These are phyloP conservation scores for Paramyrothecium sp. DNA, from an alignment of 2,329 filamentous ascomycete genomes.

Conservation along the genomic window DNA sequence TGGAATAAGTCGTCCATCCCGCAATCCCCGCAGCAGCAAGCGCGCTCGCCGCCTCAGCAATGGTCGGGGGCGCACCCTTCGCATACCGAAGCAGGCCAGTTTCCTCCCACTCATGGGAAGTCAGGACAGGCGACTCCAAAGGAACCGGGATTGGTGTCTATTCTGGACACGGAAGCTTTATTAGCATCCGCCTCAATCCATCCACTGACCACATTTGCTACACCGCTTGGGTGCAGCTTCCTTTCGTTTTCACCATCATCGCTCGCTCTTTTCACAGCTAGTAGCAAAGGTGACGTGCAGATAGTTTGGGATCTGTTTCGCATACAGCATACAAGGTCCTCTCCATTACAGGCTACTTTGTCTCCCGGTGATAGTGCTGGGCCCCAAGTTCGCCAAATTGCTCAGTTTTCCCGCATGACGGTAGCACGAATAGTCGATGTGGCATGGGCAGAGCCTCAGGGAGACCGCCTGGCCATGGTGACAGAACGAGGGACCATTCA, in stretches of 20 bases:
- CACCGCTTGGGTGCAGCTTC: conserved; percentile 75
- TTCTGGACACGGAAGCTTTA: conserved; percentile 68
- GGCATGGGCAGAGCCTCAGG: conserved; percentile 78
- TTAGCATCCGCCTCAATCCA: conserved; percentile 51
- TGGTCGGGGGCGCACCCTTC: conserved; percentile 45
- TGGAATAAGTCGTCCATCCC: conserved; percentile 60
- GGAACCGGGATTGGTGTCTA: conserved; percentile 72
- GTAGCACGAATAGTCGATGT: conserved; percentile 89
- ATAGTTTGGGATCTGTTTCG: conserved; percentile 78
- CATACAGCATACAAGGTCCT: conserved; percentile 61
- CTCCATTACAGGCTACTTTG: conserved; percentile 52
- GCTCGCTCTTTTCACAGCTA: conserved; percentile 73
- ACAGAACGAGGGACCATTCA: conserved; percentile 96
- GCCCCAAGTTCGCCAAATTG: conserved; percentile 75
- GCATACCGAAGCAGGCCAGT: conserved; percentile 51
- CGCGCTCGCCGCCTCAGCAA: conserved; percentile 45
- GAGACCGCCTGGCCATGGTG: conserved; percentile 82
- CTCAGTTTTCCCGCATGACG: conserved; percentile 87
- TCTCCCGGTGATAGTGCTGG: conserved; percentile 43
- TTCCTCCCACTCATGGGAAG: conserved; percentile 74
- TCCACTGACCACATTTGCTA: conserved; percentile 68
- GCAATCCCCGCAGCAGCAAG: conserved; percentile 40
- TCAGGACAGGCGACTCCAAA: conserved; percentile 54
- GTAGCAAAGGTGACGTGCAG: conserved; percentile 80
- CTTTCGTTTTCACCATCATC: conserved; percentile 76